Conservation (phyloP, 192 early-diverging fungal species). For the Endogone sp. region DNA sequence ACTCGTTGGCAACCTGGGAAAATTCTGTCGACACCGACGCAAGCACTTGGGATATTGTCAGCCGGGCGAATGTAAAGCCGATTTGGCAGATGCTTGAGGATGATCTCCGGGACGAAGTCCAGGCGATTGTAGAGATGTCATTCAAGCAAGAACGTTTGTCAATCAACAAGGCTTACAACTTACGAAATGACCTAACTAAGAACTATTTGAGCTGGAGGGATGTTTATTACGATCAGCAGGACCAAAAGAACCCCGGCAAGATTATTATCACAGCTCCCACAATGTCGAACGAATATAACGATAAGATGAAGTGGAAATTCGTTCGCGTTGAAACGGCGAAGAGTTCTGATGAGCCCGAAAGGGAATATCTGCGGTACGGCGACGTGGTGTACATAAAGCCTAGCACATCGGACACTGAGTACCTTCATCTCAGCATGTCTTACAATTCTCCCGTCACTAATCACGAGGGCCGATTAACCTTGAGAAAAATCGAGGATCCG, state of each 20-base stretch:
- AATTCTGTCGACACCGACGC: not conserved
- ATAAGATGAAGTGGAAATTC: not conserved
- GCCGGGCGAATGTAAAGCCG: not conserved
- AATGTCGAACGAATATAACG: not conserved
- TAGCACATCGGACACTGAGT: not conserved
- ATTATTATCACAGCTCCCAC: not conserved
- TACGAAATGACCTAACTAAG: not conserved
- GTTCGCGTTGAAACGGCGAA: not conserved
- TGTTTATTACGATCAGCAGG: not conserved
- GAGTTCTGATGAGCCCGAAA: not conserved
- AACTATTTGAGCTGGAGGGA: not conserved
- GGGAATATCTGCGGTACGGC: not conserved
- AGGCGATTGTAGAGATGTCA: not conserved
- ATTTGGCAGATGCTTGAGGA: not conserved
- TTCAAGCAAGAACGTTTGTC: not conserved
- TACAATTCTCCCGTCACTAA: not conserved
- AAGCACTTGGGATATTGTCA: not conserved
- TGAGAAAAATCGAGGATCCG: not conserved
- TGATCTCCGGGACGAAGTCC: not conserved
- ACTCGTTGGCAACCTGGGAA: not conserved
- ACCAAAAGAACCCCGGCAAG: not conserved
- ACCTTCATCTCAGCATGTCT: not conserved
- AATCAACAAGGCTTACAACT: not conserved
- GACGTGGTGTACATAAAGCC: not conserved
- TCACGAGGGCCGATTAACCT: not conserved